phyloP scores from a whole-genome alignment of 2,329 filamentous ascomycete species.

The Talaromyces rugulosus region DNA sequence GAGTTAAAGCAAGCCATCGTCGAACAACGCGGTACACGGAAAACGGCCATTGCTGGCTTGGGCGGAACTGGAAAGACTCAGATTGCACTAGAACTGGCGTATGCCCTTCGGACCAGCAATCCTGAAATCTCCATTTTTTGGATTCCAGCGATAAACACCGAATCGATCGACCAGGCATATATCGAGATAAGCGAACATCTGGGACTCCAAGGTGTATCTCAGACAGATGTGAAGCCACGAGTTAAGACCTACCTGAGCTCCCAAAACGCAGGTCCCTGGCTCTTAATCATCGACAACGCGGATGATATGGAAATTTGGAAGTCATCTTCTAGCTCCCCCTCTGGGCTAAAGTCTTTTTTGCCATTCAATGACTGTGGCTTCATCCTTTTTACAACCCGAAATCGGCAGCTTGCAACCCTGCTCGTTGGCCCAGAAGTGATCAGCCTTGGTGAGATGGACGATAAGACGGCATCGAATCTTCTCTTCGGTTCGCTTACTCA shows the following conservation, averaged over 20 bases:
- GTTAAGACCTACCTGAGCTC: conserved; percentile 10
- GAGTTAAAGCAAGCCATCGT: conserved; percentile 3
- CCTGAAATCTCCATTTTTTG: conserved; percentile 10
- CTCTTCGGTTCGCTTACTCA: neutral
- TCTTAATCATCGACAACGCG: conserved; percentile 22
- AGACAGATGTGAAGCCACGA: conserved; percentile 8
- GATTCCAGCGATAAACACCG: conserved; percentile 2
- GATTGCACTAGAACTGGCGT: conserved; percentile 16
- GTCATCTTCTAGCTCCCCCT: conserved; percentile 2
- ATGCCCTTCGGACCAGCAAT: conserved; percentile 3
- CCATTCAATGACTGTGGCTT: conserved; percentile 17
- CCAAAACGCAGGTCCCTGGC: conserved; percentile 14
- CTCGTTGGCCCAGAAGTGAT: conserved; percentile 15
- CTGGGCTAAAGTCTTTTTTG: conserved; percentile 14
- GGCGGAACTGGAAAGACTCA: conserved; percentile 19
- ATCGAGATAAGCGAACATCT: neutral
- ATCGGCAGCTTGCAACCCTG: conserved; percentile 8
- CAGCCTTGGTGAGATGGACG: conserved; percentile 12
- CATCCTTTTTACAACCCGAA: conserved; percentile 24
- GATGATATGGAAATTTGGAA: conserved; percentile 19
- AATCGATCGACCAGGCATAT: conserved; percentile 8
- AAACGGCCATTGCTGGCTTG: conserved; percentile 13
- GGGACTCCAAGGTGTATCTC: conserved; percentile 8
- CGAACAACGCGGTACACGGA: neutral
- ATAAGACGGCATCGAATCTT: conserved; percentile 9